Evolutionary conservation across 495 filamentous ascomycete genomes (phyloP).

Genomic region (Oidiodendron maius): DNA sequence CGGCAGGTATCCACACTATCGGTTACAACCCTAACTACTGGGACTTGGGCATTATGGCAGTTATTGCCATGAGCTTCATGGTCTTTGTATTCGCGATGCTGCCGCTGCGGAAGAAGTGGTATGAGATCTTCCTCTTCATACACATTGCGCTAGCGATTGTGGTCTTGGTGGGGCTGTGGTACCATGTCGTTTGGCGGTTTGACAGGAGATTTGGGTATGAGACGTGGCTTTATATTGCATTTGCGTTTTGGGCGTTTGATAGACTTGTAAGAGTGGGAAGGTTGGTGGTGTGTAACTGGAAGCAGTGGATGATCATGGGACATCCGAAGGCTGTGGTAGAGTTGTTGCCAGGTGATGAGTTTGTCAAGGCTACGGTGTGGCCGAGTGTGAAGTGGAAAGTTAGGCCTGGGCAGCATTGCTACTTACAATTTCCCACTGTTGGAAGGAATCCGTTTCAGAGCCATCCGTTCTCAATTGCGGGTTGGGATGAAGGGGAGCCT

Average conservation of each 20-base stretch:
- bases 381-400: background rate
- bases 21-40: background rate
- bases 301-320: background rate
- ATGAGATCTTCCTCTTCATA: background rate
- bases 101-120: background rate
- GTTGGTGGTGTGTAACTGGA: background rate
- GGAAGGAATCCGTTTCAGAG: background rate
- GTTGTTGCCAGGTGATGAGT: background rate
- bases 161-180: background rate
- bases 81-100: background rate
- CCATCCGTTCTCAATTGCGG: background rate
- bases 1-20: constrained; percentile 1
- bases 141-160: constrained; percentile 1
- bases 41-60: background rate
- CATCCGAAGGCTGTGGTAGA: background rate
- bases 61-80: background rate
- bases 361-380: background rate
- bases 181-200: background rate
- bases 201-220: constrained; percentile 1
- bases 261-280: background rate
- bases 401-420: background rate
- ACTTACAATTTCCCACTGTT: background rate
- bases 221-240: constrained; percentile 2
- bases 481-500: background rate
- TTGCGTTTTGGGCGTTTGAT: constrained; percentile 2